Evolutionary conservation across 352 stramenopile species (phyloP), one percentile per base, ranked within the genome.

Genomic region (Pythium aquatile): DNA sequence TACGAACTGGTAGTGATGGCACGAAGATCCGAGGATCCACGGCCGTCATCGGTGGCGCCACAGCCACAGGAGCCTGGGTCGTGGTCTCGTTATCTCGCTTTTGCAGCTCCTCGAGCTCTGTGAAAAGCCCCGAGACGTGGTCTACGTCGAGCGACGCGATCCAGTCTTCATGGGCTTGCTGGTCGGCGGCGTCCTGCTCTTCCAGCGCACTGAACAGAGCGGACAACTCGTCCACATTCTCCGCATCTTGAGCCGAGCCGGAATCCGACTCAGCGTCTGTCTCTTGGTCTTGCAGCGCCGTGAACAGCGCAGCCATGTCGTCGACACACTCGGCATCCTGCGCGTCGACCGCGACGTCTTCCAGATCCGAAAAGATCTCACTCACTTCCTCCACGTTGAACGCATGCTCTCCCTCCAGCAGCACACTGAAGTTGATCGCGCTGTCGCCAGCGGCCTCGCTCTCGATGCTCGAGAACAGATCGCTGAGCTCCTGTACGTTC

Each of bases 371-470:
- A 48, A 85, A 81, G 29, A 81, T 66, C 46, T 85, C 74, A 62
- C 72, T 83, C 53, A 86, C 77, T 62, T 86, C 76, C 53, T 89
- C 80, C 44, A 85, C 69, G 48, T 85, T 81, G 20, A 81, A 52
- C 57, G 71, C 76, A 53, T 87, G 76, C 13, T 85, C 73, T 10
- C 76, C 73, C 57, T 87, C 72, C 10, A 84, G 66, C 32, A 85
- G 76, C 11, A 84, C 65, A 55, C 74, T 73, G 33, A 81, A 83
- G 57, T 87, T 74, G 61, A 80, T 61, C 55, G 63, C 57, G 8
- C 37, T 64, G 5, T 66, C 57, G 40, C 61, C 64, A 55, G 6
- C 5, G n/a, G 75, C 69, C 30, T 85, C 73, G 48, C 74, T 69
- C 66, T 87, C 76, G 56, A 85, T 80, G 56, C 61, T 76, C 58